Conservation (phyloP, 495 filamentous ascomycete genomes). For the Bacidia gigantensis region DNA sequence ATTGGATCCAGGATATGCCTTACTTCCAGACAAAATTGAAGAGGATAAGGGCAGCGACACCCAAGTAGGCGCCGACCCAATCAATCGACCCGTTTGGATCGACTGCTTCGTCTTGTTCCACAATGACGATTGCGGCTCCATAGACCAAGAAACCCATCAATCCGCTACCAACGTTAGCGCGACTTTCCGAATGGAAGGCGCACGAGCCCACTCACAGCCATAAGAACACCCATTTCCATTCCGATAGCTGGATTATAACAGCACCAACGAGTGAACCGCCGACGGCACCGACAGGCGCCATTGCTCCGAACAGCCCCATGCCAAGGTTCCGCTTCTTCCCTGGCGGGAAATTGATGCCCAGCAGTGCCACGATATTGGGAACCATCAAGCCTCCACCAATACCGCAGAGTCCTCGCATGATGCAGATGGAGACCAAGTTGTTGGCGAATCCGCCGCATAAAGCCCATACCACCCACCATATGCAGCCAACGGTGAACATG, state of each 20-base stretch:
- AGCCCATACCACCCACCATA: conserved; percentile 26
- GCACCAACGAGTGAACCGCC: conserved; percentile 31
- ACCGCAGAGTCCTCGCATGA: conserved; percentile 29
- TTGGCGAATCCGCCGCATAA: conserved; percentile 30
- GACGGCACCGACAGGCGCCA: conserved; percentile 34
- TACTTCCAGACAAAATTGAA: conserved; percentile 46
- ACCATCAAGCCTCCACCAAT: conserved; percentile 34
- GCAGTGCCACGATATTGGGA: conserved; percentile 35
- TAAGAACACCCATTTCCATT: conserved; percentile 39
- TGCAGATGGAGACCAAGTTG: conserved; percentile 28
- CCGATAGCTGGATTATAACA: conserved; percentile 27
- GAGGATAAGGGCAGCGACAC: conserved; percentile 30
- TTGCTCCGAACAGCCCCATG: conserved; percentile 37
- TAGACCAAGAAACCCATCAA: conserved; percentile 26
- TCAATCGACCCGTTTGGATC: conserved; percentile 35
- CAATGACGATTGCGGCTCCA: conserved; percentile 21
- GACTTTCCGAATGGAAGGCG: too few species aligned
- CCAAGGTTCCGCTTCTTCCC: conserved; percentile 33
- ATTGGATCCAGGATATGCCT: not conserved
- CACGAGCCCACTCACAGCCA: conserved; percentile 28
- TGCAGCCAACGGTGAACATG: conserved; percentile 27
- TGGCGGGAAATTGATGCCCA: conserved; percentile 32
- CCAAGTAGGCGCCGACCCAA: conserved; percentile 35
- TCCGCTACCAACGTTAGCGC: conserved; percentile 20
- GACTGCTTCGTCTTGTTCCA: conserved; percentile 28